Conservation (phyloP, 768 basidiomycete species). For the Kwoniella botswanensis region DNA sequence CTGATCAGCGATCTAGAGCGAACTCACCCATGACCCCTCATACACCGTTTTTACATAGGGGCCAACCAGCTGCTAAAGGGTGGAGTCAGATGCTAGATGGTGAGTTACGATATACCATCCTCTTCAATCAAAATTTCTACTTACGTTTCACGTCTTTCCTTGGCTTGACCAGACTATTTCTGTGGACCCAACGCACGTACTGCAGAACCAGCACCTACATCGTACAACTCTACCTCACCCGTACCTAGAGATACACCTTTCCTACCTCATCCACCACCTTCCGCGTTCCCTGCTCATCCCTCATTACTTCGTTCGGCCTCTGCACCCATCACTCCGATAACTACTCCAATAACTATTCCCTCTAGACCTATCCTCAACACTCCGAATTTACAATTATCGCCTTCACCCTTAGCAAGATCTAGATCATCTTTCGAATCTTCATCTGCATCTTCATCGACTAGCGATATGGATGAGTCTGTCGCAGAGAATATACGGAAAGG, state of each 20-base stretch:
- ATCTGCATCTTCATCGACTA: slow-evolving; percentile 8
- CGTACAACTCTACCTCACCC: slow-evolving; percentile 14
- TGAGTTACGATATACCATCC: slow-evolving; percentile 21
- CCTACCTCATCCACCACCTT: slow-evolving; percentile 22
- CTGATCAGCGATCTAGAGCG: slow-evolving; percentile 12
- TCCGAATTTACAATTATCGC: slow-evolving; percentile 4
- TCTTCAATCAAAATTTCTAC: slow-evolving; percentile 1
- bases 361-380: slow-evolving; percentile 4
- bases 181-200: slow-evolving; percentile 32
- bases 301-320: slow-evolving; percentile 26
- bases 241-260: slow-evolving; percentile 16
- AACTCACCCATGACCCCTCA: slow-evolving; percentile 25
- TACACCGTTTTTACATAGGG: slow-evolving; percentile 20
- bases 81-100: slow-evolving; percentile 54
- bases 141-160: neutral
- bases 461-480: slow-evolving; percentile 12
- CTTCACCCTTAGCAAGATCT: slow-evolving; percentile 29
- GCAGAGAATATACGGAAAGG: neutral
- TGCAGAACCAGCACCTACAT: slow-evolving; percentile 11
- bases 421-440: slow-evolving; percentile 29
- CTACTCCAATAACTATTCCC: slow-evolving; percentile 1
- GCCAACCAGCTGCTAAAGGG: slow-evolving; percentile 30
- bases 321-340: slow-evolving; percentile 24
- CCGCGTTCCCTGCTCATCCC: slow-evolving; percentile 2
- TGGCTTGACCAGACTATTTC: slow-evolving; percentile 39